Conservation (phyloP, 441 rosid species). For the Croton laevigatus region DNA sequence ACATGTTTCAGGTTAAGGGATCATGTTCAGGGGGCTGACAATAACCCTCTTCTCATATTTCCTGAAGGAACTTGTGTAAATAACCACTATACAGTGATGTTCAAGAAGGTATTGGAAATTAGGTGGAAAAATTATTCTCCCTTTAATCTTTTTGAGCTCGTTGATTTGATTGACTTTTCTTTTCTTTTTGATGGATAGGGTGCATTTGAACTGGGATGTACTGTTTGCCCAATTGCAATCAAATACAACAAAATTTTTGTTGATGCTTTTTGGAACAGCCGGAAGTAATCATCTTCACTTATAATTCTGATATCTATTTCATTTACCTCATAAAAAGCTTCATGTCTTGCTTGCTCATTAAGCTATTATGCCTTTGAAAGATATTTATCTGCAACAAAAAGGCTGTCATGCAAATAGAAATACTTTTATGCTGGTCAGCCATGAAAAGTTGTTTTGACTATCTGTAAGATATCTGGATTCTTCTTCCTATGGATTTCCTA, state of each 20-base stretch:
- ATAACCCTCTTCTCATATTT: conserved; percentile 97
- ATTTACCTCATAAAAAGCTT: not conserved
- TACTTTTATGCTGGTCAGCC: not conserved
- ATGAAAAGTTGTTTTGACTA: not conserved
- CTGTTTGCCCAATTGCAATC: conserved; percentile 93
- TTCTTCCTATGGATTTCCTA: not conserved
- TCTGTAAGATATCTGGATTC: too few relatives aligned
- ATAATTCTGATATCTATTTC: conserved; percentile 7
- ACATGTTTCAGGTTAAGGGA: conserved; percentile 72
- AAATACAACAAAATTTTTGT: conserved; percentile 95
- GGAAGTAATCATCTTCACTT: conserved; percentile 57
- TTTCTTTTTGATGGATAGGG: conserved; percentile 52
- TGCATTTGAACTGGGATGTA: conserved; percentile 92
- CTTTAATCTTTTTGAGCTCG: conserved; percentile 2
- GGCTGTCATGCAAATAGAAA: conserved; percentile 1
- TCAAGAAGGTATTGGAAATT: conserved; percentile 68
- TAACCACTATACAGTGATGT: conserved; percentile 95
- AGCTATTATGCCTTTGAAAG: not conserved
- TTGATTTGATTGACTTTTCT: conserved; percentile 14
- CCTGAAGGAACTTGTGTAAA: conserved; percentile 98
- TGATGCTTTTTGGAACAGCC: conserved; percentile 98
- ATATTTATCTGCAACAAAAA: not conserved
- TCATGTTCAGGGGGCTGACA: conserved; percentile 83
- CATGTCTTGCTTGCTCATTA: not conserved
- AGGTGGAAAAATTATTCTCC: conserved; percentile 1